Evolutionary conservation across 768 basidiomycete genomes (phyloP), one percentile per base, ranked within the genome.

Genomic region (Suillus decipiens): DNA sequence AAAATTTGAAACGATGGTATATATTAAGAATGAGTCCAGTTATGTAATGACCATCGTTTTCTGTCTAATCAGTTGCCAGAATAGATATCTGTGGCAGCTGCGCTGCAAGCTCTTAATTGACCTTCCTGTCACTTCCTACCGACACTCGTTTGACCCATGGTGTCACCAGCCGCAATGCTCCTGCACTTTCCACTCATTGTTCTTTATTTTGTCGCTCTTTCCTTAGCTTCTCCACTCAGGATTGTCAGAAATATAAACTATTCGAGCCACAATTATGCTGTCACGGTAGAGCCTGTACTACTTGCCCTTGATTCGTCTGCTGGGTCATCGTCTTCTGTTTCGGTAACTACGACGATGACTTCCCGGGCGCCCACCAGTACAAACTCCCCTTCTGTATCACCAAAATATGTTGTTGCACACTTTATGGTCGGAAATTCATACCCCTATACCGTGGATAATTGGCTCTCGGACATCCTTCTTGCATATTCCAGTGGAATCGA

Each of bases 351-450:
- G 14, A 59, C 61, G 5, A 28, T 15, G 9, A 28, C 53, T 12
- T n/a, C 51, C 6, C 37, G 37, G 19, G 28, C 28, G 3, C 31
- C 59, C 4, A 12, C 59, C 5, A 4, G 31, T 34, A 61, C 59
- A 61, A 22, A 36, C 39, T 54, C 66, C n/a, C n/a, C 51, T n/a
- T n/a, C 50, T 33, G 60, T 68, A 0, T 50, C 68, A 1, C 45
- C 63, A 1, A 78, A 86, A 79, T 80, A 79, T 69, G 84, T 87
- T 22, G 78, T 86, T 1, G 82, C 84, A 9, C 86, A 88, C 66
- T 80, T 82, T 66, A 87, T 88, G 79, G 80, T 76, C 36, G 89
- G 89, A 39, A 90, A 90, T 66, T 81, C 86, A 3, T 88, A 84
- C 73, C 83, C 86, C 2, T 90, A 89, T 72, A 84, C 72, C 2